Evolutionary conservation across 768 basidiomycete genomes (phyloP).

Genomic region (Suillus placidus): DNA sequence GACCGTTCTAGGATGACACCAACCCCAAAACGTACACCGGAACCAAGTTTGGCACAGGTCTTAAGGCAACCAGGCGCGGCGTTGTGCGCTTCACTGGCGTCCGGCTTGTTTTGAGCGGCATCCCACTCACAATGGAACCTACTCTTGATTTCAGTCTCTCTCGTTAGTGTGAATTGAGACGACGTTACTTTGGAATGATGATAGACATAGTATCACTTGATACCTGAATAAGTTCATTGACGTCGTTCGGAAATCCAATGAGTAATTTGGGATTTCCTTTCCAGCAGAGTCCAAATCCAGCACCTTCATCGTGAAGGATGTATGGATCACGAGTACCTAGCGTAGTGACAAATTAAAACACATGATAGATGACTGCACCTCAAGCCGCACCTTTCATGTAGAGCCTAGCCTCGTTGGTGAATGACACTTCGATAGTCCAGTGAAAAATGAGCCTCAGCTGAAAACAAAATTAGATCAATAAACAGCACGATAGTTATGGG

Average conservation of each 20-base stretch:
- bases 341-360: background rate
- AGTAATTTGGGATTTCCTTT: slow-evolving; percentile 70
- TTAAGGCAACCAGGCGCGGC: slow-evolving; percentile 50
- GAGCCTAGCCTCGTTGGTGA: slow-evolving; percentile 70
- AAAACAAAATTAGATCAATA: slow-evolving; percentile 13
- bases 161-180: background rate
- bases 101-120: background rate
- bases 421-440: slow-evolving; percentile 72
- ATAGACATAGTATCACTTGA: slow-evolving; percentile 79
- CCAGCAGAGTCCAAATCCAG: slow-evolving; percentile 89
- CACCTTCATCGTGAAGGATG: slow-evolving; percentile 64
- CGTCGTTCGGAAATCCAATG: slow-evolving; percentile 69
- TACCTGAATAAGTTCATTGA: slow-evolving; percentile 82
- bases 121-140: slow-evolving; percentile 7
- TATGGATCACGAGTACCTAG: slow-evolving; percentile 86
- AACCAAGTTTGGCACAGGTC: slow-evolving; percentile 79
- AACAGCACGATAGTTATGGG: background rate
- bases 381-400: slow-evolving; percentile 77
- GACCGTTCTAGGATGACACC: slow-evolving; percentile 82
- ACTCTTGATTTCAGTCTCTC: background rate
- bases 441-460: slow-evolving; percentile 81
- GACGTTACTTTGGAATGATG: slow-evolving; percentile 75
- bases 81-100: background rate
- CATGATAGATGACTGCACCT: background rate
- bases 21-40: slow-evolving; percentile 86